Conservation (phyloP, 306 rosid genomes). For the Cyamopsis tetragonoloba region DNA sequence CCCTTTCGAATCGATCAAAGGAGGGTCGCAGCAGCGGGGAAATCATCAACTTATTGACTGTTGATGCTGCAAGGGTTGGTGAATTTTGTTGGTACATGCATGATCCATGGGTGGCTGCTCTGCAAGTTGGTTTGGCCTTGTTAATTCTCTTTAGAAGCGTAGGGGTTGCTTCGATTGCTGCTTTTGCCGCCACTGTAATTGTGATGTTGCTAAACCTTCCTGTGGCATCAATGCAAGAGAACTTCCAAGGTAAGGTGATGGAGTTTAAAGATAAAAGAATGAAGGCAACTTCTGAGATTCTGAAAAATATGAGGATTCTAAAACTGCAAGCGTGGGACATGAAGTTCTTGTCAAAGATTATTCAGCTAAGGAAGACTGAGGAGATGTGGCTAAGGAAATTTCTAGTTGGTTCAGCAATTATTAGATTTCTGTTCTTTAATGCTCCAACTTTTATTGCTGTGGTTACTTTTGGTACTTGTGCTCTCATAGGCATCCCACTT, state of each 20-base stretch:
- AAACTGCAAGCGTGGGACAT: constrained; percentile 94
- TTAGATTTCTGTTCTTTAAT: constrained; percentile 54
- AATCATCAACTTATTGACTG: constrained; percentile 75
- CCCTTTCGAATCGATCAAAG: constrained; percentile 59
- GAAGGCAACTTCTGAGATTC: constrained; percentile 75
- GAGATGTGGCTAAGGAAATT: constrained; percentile 60
- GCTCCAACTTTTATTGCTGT: constrained; percentile 77
- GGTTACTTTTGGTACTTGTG: constrained; percentile 72
- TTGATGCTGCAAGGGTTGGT: constrained; percentile 79
- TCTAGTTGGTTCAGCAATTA: constrained; percentile 37
- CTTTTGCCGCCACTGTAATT: constrained; percentile 58
- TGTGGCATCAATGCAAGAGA: constrained; percentile 57
- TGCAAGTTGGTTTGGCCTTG: constrained; percentile 69
- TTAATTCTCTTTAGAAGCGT: constrained; percentile 62
- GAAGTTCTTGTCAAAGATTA: constrained; percentile 71
- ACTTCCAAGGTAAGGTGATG: constrained; percentile 75
- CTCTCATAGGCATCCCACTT: constrained; percentile 72
- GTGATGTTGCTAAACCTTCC: constrained; percentile 74
- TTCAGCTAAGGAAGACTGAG: constrained; percentile 52
- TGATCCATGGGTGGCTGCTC: constrained; percentile 55
- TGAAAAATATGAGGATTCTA: constrained; percentile 81
- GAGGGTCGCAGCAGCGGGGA: constrained; percentile 60
- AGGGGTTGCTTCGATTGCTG: constrained; percentile 70
- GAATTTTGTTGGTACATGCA: constrained; percentile 69
- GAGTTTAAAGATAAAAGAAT: constrained; percentile 76